These are phyloP conservation scores for Pseudonectria foliicola DNA, from an alignment of 2,329 filamentous ascomycete species.

Conservation along the genomic window DNA sequence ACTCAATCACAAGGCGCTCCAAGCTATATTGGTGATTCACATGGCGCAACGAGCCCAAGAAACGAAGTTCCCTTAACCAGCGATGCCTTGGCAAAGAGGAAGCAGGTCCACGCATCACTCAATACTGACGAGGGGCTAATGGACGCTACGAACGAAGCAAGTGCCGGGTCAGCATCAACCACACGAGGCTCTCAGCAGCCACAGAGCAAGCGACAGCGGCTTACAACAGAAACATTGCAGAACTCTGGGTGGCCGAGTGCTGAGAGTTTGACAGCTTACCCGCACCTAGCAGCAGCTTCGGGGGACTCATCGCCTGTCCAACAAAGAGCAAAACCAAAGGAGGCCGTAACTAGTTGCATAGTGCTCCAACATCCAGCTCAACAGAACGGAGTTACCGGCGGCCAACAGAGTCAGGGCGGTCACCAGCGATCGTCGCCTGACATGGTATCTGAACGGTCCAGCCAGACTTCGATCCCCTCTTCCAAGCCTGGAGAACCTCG, in stretches of 20 bases:
- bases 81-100: too few relatives aligned
- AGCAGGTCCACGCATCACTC: too few relatives aligned
- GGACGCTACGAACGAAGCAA: too few relatives aligned
- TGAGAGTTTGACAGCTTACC: too few relatives aligned
- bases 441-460: slow-evolving; percentile 3
- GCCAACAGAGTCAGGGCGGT: slow-evolving; percentile 10
- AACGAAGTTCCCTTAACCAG: too few relatives aligned
- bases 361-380: slow-evolving; percentile 3
- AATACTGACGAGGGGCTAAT: too few relatives aligned
- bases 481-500: slow-evolving; percentile 1
- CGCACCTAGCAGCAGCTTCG: not conserved
- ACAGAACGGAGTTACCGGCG: not conserved
- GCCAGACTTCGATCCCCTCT: slow-evolving; percentile 2
- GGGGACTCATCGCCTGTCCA: slow-evolving; percentile 2
- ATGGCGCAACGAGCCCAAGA: too few relatives aligned
- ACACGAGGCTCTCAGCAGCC: slow-evolving; percentile 2
- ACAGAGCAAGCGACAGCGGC: not conserved
- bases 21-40: too few relatives aligned
- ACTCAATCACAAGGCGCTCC: too few relatives aligned
- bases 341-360: slow-evolving; percentile 6
- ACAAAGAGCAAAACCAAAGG: not conserved
- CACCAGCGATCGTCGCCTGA: slow-evolving; percentile 6
- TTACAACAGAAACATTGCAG: slow-evolving; percentile 1
- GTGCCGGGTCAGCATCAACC: slow-evolving; percentile 4
- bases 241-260: not conserved